Evolutionary conservation across 1,284 basidiomycete species (phyloP).

Genomic region (Lignosus rhinocerotis): DNA sequence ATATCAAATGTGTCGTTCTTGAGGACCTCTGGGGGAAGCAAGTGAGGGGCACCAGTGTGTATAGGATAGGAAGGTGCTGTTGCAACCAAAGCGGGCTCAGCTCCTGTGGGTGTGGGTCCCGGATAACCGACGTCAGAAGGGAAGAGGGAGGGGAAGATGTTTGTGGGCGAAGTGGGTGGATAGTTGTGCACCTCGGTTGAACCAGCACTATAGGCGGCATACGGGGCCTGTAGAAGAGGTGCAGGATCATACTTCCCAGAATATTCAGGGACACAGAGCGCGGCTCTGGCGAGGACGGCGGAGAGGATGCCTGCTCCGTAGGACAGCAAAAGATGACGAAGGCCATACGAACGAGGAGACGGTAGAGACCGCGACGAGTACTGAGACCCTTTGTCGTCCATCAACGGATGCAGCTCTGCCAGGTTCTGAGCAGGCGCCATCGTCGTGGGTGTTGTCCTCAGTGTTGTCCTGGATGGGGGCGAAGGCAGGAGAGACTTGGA

Average conservation of each 20-base stretch:
- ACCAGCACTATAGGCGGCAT: constrained; percentile 60
- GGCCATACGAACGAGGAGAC: neutral
- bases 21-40: constrained; percentile 51
- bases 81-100: constrained; percentile 76
- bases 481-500: no score
- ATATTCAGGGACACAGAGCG: neutral
- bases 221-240: neutral
- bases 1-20: constrained; percentile 49
- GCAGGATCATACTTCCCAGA: no score
- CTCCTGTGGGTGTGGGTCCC: constrained; percentile 83
- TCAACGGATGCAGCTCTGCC: neutral
- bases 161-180: constrained; percentile 71
- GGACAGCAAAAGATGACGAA: constrained; percentile 11
- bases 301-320: constrained; percentile 15
- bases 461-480: no score
- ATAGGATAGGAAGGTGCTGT: constrained; percentile 79
- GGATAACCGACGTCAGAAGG: constrained; percentile 79
- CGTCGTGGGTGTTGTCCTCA: neutral
- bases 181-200: constrained; percentile 67
- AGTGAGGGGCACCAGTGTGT: constrained; percentile 68
- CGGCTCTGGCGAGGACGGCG: constrained; percentile 9
- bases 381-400: constrained; percentile 11
- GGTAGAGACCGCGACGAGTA: neutral
- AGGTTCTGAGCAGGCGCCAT: constrained; percentile 8
- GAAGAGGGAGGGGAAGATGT: constrained; percentile 66